Percentiles rank a stretch among this genome's conserved stretches.
Evolutionary conservation across 1,139 yeast species (phyloP).

Genomic region (Zygosaccharomyces pseudobailii): DNA sequence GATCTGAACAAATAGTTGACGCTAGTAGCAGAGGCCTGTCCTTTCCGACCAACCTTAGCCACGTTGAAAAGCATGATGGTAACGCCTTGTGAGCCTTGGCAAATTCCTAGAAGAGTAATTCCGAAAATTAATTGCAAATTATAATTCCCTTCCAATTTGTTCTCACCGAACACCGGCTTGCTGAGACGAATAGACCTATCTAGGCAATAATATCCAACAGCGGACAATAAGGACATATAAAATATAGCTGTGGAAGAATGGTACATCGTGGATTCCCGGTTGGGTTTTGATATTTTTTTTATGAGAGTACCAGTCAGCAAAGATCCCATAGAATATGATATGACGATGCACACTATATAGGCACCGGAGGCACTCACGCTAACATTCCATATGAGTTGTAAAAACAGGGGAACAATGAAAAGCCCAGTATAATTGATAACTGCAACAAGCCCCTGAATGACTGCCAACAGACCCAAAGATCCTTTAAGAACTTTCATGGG

Average conservation of each 20-base stretch:
- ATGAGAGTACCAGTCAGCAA: conserved; percentile 8
- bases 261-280: conserved; percentile 7
- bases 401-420: conserved; percentile 11
- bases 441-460: conserved; percentile 8
- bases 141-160: neutral
- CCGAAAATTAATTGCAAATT: conserved; percentile 35
- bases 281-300: conserved; percentile 6
- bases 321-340: conserved; percentile 12
- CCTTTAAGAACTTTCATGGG: conserved; percentile 10
- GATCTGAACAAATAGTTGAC: conserved; percentile 32
- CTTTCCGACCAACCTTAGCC: conserved; percentile 38
- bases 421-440: conserved; percentile 8
- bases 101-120: conserved; percentile 36
- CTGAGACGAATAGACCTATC: conserved; percentile 1
- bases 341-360: conserved; percentile 6
- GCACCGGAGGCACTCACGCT: conserved; percentile 16
- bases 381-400: conserved; percentile 39
- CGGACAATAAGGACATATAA: conserved; percentile 4
- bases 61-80: conserved; percentile 41
- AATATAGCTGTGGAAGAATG: conserved; percentile 8
- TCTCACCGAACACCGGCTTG: conserved; percentile 1
- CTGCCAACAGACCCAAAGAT: conserved; percentile 10
- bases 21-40: conserved; percentile 39
- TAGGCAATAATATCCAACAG: conserved; percentile 6
- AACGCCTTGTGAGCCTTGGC: conserved; percentile 45